phyloP scores from a whole-genome alignment of 106 monocot species.

The Dendrobium catenatum region DNA sequence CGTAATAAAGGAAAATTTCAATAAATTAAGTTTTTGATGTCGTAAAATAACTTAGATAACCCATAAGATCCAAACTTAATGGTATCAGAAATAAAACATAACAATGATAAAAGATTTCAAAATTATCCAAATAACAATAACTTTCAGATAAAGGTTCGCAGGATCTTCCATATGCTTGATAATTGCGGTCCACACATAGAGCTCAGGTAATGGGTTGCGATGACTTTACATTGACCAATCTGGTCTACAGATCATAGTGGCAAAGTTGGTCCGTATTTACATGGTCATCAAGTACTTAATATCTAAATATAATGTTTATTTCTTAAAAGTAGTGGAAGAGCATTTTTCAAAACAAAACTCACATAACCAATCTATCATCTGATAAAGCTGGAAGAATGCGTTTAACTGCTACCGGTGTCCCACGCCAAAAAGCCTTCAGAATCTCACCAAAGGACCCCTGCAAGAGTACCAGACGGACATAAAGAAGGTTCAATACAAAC shows the following conservation, averaged over 20 bases:
- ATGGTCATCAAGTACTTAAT: background rate
- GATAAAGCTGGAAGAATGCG: conserved; percentile 93
- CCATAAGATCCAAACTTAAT: background rate
- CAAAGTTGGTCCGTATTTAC: background rate
- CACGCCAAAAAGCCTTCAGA: conserved; percentile 89
- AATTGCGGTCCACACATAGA: background rate
- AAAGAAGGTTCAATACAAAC: background rate
- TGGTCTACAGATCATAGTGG: background rate
- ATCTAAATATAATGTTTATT: background rate
- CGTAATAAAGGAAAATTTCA: background rate
- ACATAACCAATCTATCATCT: conserved; percentile 91
- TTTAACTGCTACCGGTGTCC: conserved; percentile 94
- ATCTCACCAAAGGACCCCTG: conserved; percentile 99
- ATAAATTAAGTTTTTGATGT: background rate
- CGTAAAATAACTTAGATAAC: background rate
- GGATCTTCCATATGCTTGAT: background rate
- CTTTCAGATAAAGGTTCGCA: background rate
- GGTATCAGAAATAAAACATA: background rate
- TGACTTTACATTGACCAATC: background rate
- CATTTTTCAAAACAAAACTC: conserved; percentile 14
- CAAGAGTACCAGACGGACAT: conserved; percentile 8
- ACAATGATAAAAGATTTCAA: background rate
- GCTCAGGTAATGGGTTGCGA: background rate
- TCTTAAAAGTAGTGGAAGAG: background rate
- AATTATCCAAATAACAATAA: background rate